Evolutionary conservation across 805 yeast species (phyloP), one percentile per base, ranked within the genome.

Genomic region (Candida koratica): DNA sequence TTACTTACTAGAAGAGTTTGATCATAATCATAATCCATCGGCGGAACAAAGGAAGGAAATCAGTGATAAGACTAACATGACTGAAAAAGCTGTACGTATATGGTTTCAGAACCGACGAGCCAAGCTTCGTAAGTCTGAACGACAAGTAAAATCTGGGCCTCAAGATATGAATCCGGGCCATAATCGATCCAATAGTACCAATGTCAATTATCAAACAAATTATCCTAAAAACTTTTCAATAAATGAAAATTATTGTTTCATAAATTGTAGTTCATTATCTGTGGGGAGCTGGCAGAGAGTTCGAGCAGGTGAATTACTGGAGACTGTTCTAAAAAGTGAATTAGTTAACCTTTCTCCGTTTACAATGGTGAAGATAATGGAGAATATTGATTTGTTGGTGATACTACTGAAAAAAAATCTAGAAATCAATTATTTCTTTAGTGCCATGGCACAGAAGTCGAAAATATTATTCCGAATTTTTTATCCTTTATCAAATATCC

Each of bases 71-170:
- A 84, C 94, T 1, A 84, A 81, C 13, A 81, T 87, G 84, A 76
- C 88, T 10, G 96, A 88, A 49, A 74, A 93, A 43, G 85, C 89
- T 10, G 95, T 88, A 2, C 71, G 95, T 37, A 88, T 88, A 28
- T 88, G 96, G 96, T 88, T 86, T 52, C 97, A 88, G 57, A 87
- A 87, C 55, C 67, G 89, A 48, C 64, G 97, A 44, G 93, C 93
- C 14, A 84, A 84, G 54, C 70, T 78, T 28, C 69, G 88, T 50
- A 83, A 83, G 57, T 58, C 74, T 49, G 84, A 79, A 47, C 70
- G 79, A 39, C 59, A 71, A 55, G 61, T 55, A 52, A 40, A 48
- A 30, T 36, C 45, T n/a, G 28, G 36, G 4, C 12, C 14, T 31
- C 14, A 30, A 11, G 17, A 16, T 15, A 16, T 10, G n/a, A 19